Base-by-base conservation (phyloP, 2,329 filamentous ascomycete genomes). In the Botryosphaeria agaves region DNA sequence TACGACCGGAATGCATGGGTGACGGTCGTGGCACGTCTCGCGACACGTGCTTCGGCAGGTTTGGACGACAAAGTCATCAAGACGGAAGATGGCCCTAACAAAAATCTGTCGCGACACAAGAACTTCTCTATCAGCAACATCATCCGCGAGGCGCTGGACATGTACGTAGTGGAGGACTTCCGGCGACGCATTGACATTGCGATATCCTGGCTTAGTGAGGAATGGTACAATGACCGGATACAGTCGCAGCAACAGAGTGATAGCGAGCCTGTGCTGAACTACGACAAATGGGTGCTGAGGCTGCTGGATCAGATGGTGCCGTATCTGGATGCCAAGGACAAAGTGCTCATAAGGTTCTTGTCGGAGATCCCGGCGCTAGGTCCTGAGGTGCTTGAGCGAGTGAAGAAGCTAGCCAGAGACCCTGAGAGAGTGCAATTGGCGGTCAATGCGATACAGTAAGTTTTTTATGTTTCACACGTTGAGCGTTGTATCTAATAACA, bases 181-280 rank as follows among this genome's bases (percentile, higher is more conserved):
- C 74, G 87, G 32, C 75, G 69, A 37, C 76, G 89, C 26, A 85
- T 95, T 38, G 85, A 91, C 41, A 70, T 89, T 14, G 87, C 84
- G 1, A 83, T 95, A 30, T 76, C 77, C 5, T 98, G 89, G 89
- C 65, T 98, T 11, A 92, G 78, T 43, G 89, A 98, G 52, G 89
- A 98, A 55, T 98, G 89, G 87, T 95, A 93, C 53, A 91, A 85
- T 44, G 87, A 95, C 50, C 73, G 64, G 26, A 53, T 83, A 18
- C 59, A 65, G 31, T 48, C 57, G 26, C 56, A 65, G 31, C 31
- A 38, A 14, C 49, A 50, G 7, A 59, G 64, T 24, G 63, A 65
- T 5, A 62, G 68, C 3, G 47, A 66, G 19, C 45, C 43, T 3
- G 44, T 55, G 2, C 43, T 53, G 14, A 70, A 89, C 50, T 94